A percentile compares a stretch with the other conserved stretches of the same genome.
These are phyloP conservation scores for Pezicula rhizophila DNA, from an alignment of 2,329 filamentous ascomycete genomes.

Conservation along the genomic window DNA sequence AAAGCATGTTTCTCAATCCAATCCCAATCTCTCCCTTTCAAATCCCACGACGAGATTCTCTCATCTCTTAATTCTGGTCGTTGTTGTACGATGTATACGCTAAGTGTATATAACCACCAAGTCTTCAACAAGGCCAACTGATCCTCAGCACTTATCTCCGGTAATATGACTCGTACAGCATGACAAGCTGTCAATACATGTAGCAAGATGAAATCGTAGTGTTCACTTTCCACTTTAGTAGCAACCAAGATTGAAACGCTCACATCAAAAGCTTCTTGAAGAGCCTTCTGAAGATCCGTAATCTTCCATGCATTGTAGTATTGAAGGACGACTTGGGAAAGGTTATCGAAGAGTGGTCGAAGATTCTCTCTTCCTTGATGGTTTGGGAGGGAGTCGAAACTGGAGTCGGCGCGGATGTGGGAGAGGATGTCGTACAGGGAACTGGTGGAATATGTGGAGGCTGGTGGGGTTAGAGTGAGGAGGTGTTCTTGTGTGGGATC, in stretches of 20 bases:
- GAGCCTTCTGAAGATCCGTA: constrained; percentile 59
- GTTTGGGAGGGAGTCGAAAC: constrained; percentile 59
- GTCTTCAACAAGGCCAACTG: constrained; percentile 52
- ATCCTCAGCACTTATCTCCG: constrained; percentile 63
- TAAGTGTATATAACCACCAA: no score
- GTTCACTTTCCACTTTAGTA: constrained; percentile 32
- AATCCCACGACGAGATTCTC: no score
- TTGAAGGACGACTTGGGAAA: constrained; percentile 64
- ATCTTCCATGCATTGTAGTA: constrained; percentile 89
- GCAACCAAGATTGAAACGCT: constrained; percentile 52
- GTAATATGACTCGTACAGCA: constrained; percentile 71
- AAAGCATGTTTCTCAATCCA: constrained; percentile 66
- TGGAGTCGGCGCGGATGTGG: constrained; percentile 58
- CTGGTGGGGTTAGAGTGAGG: constrained; percentile 59
- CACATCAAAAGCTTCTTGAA: constrained; percentile 59
- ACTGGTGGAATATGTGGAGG: constrained; percentile 49
- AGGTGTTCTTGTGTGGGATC: constrained; percentile 55
- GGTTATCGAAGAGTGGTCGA: constrained; percentile 56
- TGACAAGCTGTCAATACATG: constrained; percentile 78
- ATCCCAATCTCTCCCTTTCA: constrained; percentile 59
- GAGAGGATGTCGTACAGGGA: constrained; percentile 63
- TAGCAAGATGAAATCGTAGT: constrained; percentile 72
- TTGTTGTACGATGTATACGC: no score
- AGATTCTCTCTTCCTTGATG: constrained; percentile 56
- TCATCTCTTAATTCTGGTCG: no score